phyloP scores from a whole-genome alignment of 2,329 filamentous ascomycete genomes.

The Fusarium aywerte region DNA sequence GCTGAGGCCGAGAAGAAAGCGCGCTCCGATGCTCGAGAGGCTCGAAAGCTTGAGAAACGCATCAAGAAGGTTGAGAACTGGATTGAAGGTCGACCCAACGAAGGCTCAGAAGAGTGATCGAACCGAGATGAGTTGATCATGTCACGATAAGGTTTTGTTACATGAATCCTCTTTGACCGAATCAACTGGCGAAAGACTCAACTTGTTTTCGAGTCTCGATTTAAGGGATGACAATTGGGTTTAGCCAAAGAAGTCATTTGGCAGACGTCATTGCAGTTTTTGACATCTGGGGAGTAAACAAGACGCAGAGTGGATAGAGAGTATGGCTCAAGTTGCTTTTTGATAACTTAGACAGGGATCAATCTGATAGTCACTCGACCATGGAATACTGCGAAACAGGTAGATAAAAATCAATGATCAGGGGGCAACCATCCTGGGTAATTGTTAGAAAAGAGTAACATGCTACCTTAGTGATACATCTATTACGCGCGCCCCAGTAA shows the following conservation, averaged over 20 bases:
- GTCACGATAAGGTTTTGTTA: background rate
- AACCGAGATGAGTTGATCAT: background rate
- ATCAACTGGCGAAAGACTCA: background rate
- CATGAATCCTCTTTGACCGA: background rate
- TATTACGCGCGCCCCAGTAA: constrained; percentile 20
- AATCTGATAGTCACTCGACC: constrained; percentile 2
- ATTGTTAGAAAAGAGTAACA: constrained; percentile 11
- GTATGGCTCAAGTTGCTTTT: constrained; percentile 16
- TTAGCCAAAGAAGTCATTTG: background rate
- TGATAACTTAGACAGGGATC: constrained; percentile 16
- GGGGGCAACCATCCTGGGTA: constrained; percentile 15
- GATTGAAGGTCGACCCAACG: constrained; percentile 20
- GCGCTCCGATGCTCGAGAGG: background rate
- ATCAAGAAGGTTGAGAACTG: constrained; percentile 37
- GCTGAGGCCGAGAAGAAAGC: constrained; percentile 40
- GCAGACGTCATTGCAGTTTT: background rate
- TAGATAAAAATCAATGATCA: constrained; percentile 6
- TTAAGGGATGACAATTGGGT: background rate
- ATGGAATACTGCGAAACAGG: constrained; percentile 1
- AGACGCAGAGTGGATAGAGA: constrained; percentile 1
- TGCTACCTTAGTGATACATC: constrained; percentile 25
- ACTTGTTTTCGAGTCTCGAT: constrained; percentile 8
- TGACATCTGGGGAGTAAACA: constrained; percentile 5
- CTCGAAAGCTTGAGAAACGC: constrained; percentile 2
- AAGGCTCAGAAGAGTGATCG: constrained; percentile 3